Evolutionary conservation across 1,139 yeast species (phyloP).

Genomic region (Meyerozyma elateridarum): DNA sequence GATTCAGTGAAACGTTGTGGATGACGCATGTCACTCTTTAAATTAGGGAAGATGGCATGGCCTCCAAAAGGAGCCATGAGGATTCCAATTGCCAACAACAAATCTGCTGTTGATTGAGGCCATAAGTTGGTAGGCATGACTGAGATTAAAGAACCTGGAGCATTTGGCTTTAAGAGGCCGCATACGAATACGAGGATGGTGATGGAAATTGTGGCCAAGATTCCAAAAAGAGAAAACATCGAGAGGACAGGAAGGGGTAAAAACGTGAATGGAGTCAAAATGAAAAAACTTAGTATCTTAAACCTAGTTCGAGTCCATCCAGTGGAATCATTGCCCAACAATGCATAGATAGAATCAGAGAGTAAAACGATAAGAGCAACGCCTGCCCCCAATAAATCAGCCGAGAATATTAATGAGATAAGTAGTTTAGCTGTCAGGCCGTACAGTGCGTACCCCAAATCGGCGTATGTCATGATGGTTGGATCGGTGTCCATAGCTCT

Average conservation of each 20-base stretch:
- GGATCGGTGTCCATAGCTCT: slow-evolving; percentile 62
- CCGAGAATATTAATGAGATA: slow-evolving; percentile 37
- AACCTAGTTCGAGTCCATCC: slow-evolving; percentile 36
- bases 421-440: slow-evolving; percentile 45
- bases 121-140: slow-evolving; percentile 45
- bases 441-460: slow-evolving; percentile 74
- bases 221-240: slow-evolving; percentile 42
- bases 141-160: slow-evolving; percentile 41
- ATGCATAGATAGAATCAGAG: slow-evolving; percentile 48
- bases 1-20: slow-evolving; percentile 44
- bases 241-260: slow-evolving; percentile 42
- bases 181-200: slow-evolving; percentile 36
- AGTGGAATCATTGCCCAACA: slow-evolving; percentile 32
- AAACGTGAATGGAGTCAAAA: slow-evolving; percentile 45
- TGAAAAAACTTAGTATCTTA: slow-evolving; percentile 35
- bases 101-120: slow-evolving; percentile 38
- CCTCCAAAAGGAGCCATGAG: slow-evolving; percentile 63
- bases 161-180: slow-evolving; percentile 32
- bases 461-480: slow-evolving; percentile 83
- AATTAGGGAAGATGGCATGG: slow-evolving; percentile 57
- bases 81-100: slow-evolving; percentile 50
- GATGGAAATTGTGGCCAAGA: slow-evolving; percentile 41
- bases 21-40: slow-evolving; percentile 54
- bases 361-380: slow-evolving; percentile 51
- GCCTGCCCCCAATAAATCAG: slow-evolving; percentile 54